These are phyloP conservation scores for Penicillium sp. DNA, from an alignment of 2,329 filamentous ascomycete genomes.

Conservation along the genomic window DNA sequence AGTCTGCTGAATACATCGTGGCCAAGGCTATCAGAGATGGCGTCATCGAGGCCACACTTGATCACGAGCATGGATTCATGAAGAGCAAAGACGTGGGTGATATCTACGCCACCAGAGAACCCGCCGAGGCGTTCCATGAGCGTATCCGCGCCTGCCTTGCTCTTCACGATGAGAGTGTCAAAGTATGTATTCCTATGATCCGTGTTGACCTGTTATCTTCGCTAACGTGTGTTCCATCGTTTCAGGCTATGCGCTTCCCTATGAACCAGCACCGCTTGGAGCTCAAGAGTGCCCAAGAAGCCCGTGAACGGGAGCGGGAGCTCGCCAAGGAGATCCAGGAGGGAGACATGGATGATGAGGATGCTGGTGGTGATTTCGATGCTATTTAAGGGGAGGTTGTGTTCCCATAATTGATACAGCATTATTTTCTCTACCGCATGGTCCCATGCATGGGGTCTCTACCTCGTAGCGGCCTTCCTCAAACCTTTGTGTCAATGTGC, in stretches of 20 bases:
- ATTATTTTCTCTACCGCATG: slow-evolving; percentile 12
- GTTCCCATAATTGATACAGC: slow-evolving; percentile 21
- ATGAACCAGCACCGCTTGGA: slow-evolving; percentile 99
- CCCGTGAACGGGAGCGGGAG: slow-evolving; percentile 91
- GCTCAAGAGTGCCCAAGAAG: slow-evolving; percentile 96
- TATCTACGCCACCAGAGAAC: slow-evolving; percentile 92
- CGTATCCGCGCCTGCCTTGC: slow-evolving; percentile 87
- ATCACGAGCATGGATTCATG: slow-evolving; percentile 95
- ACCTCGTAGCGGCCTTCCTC: slow-evolving; percentile 22
- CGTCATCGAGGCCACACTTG: slow-evolving; percentile 90
- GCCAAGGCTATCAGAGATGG: slow-evolving; percentile 97
- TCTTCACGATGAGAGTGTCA: slow-evolving; percentile 95
- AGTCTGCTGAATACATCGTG: slow-evolving; percentile 98
- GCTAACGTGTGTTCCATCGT: slow-evolving; percentile 27
- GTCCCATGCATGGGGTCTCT: slow-evolving; percentile 17
- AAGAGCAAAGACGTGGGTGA: slow-evolving; percentile 97
- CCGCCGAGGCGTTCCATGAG: slow-evolving; percentile 95
- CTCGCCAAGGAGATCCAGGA: slow-evolving; percentile 99
- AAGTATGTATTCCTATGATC: slow-evolving; percentile 56
- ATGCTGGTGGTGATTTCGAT: slow-evolving; percentile 92
- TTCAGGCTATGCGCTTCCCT: slow-evolving; percentile 91
- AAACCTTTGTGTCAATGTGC: slow-evolving; percentile 30
- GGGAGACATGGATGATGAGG: slow-evolving; percentile 93
- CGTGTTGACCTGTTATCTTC: neutral
- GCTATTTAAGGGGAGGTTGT: slow-evolving; percentile 64